These are phyloP conservation scores for Cardamine resedifolia DNA, from an alignment of 345 rosid species.

Conservation along the genomic window DNA sequence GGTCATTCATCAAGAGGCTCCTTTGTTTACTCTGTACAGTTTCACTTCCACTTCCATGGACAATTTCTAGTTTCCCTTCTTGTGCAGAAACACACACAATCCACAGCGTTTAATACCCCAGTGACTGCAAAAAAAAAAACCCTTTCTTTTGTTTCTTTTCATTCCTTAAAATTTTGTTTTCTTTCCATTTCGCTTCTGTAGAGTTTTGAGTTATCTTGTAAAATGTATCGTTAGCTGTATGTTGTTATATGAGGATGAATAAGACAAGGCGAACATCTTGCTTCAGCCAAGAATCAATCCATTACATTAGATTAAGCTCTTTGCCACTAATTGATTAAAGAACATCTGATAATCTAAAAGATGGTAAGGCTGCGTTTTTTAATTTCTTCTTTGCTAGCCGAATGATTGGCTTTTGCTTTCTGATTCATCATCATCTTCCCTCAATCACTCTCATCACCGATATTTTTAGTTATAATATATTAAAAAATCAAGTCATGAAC, in stretches of 20 bases:
- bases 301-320: not conserved
- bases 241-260: conserved; percentile 29
- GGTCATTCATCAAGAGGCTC: conserved; percentile 9
- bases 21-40: conserved; percentile 30
- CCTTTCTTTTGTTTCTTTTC: conserved; percentile 6
- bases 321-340: not conserved
- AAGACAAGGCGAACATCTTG: conserved; percentile 17
- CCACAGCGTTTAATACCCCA: conserved; percentile 23
- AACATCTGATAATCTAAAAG: not conserved
- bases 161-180: not conserved
- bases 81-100: conserved; percentile 33
- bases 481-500: not conserved
- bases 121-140: not conserved
- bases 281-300: not conserved
- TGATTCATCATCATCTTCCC: not conserved
- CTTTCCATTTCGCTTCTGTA: conserved; percentile 24
- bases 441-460: not conserved
- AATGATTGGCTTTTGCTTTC: not conserved
- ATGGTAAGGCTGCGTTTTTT: not conserved
- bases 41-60: conserved; percentile 20
- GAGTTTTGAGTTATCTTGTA: conserved; percentile 30
- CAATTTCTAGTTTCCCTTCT: conserved; percentile 18
- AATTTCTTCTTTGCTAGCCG: not conserved
- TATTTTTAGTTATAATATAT: not conserved
- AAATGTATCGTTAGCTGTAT: conserved; percentile 15